Base-by-base conservation (phyloP, 805 yeast genomes). In the Sungouiella thailandica region DNA sequence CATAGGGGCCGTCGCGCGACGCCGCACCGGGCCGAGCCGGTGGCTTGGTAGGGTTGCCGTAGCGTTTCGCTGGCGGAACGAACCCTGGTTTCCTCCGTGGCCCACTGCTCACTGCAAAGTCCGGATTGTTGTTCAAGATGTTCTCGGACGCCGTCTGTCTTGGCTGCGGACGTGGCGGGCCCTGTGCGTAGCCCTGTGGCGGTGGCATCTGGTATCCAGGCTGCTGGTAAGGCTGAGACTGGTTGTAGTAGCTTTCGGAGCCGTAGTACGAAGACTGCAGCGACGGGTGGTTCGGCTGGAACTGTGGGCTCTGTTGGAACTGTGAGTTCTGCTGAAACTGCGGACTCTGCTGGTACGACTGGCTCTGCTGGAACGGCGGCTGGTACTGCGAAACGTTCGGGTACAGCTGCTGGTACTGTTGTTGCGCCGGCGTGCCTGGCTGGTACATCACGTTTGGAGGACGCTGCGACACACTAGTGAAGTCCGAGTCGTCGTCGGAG, bases 401-500 rank as follows among this genome's bases (percentile, higher is more conserved):
- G 30, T 28, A 37, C 23, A 19, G 24, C 18, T 37, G 36, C 35
- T 40, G 43, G 35, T 26, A 36, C 20, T 25, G 33, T 15, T 34
- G 33, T 18, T 23, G 39, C 3, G 16, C 26, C 8, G 33, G 39
- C 10, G 32, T 36, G 7, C 35, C 36, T 12, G 26, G 25, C 24
- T 25, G 34, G 37, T 45, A 45, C 29, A 23, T 35, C 26, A 83
- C 84, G 48, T 83, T 83, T 11, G 77, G 69, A 17, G 80, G 88
- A 52, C 90, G 66, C 57, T 83, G 90, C 6, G 89, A 80, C 2
- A 83, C 84, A 33, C 87, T 78, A 1, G 93, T 83, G 56, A 83
- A 80, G 49, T 80, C 81, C 1, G 90, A 82, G 29, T 68, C 76
- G 20, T 52, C 52, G 40, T 65, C 72, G 1, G 70, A 65, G 30